Conservation (phyloP, 768 basidiomycete genomes). For the Tricholoma bakamatsutake region DNA sequence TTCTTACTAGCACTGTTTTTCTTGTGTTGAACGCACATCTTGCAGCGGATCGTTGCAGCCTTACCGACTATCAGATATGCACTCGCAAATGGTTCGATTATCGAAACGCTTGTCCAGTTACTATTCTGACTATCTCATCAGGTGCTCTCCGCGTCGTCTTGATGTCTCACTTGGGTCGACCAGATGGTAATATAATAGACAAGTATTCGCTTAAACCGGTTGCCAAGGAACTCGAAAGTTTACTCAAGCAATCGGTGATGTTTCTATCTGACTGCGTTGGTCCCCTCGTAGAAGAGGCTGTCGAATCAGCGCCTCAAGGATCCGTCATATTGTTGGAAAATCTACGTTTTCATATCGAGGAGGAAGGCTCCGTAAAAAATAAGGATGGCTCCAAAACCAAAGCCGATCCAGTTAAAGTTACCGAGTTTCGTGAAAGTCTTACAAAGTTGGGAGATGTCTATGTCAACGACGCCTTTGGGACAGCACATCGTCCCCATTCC, state of each 20-base stretch:
- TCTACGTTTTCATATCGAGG: constrained; percentile 96
- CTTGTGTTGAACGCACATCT: constrained; percentile 10
- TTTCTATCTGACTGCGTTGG: constrained; percentile 89
- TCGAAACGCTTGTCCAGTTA: constrained; percentile 3
- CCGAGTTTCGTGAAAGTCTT: constrained; percentile 80
- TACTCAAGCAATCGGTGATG: constrained; percentile 63
- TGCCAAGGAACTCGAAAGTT: constrained; percentile 70
- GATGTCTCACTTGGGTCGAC: constrained; percentile 98
- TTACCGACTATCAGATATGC: constrained; percentile 95
- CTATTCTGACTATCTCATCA: constrained; percentile 24
- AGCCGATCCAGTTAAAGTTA: constrained; percentile 77
- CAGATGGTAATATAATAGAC: constrained; percentile 82
- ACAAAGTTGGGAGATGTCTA: constrained; percentile 94
- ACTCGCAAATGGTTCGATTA: constrained; percentile 61
- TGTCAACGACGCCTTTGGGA: constrained; percentile 98
- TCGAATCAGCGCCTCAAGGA: constrained; percentile 58
- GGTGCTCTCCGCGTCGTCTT: constrained; percentile 81
- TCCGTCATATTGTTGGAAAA: constrained; percentile 92
- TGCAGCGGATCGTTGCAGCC: constrained; percentile 93
- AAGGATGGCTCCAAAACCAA: constrained; percentile 93
- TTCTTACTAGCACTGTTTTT: constrained; percentile 8
- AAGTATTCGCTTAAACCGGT: constrained; percentile 93
- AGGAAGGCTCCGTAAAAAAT: constrained; percentile 93
- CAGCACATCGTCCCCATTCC: constrained; percentile 96
- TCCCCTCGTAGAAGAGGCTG: constrained; percentile 72